Evolutionary conservation across 768 basidiomycete genomes (phyloP).

Genomic region (Scleroderma bovista): DNA sequence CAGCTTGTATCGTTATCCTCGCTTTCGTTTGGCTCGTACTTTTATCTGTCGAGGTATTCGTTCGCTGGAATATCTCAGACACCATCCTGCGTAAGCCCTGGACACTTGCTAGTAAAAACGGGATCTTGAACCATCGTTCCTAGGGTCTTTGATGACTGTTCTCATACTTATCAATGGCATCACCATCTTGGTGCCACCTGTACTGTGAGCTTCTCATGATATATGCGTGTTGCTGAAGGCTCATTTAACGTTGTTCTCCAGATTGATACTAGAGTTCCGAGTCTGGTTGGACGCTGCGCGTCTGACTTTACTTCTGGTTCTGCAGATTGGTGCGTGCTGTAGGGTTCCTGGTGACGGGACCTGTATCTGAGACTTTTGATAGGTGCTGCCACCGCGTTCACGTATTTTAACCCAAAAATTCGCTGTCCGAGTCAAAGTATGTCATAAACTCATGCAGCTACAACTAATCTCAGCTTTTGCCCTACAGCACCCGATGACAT

Average conservation of each 20-base stretch:
- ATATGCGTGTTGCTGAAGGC: constrained; percentile 2
- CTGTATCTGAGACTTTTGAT: constrained; percentile 13
- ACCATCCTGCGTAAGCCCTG: constrained; percentile 38
- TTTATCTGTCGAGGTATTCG: constrained; percentile 40
- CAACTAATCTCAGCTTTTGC: too few relatives aligned
- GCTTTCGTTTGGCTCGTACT: constrained; percentile 46
- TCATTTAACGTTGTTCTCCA: constrained; percentile 46
- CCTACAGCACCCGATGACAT: constrained; percentile 33
- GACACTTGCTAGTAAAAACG: too few relatives aligned
- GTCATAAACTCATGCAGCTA: too few relatives aligned
- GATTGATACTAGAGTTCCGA: too few relatives aligned
- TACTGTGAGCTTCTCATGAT: constrained; percentile 31
- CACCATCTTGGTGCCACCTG: constrained; percentile 37
- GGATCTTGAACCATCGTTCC: neutral
- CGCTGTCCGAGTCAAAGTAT: constrained; percentile 32
- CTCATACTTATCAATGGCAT: constrained; percentile 38
- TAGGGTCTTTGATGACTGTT: constrained; percentile 42
- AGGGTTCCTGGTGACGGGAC: constrained; percentile 15
- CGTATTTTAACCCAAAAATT: constrained; percentile 38
- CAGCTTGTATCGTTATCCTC: constrained; percentile 39
- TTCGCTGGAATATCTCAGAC: constrained; percentile 43
- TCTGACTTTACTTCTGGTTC: constrained; percentile 35
- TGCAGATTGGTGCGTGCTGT: constrained; percentile 35
- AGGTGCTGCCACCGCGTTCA: constrained; percentile 43
- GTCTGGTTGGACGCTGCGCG: constrained; percentile 45